Percentiles rank a stretch among this genome's conserved stretches.
phyloP scores from a whole-genome alignment of 2,329 filamentous ascomycete genomes.

The Metarhizium album region DNA sequence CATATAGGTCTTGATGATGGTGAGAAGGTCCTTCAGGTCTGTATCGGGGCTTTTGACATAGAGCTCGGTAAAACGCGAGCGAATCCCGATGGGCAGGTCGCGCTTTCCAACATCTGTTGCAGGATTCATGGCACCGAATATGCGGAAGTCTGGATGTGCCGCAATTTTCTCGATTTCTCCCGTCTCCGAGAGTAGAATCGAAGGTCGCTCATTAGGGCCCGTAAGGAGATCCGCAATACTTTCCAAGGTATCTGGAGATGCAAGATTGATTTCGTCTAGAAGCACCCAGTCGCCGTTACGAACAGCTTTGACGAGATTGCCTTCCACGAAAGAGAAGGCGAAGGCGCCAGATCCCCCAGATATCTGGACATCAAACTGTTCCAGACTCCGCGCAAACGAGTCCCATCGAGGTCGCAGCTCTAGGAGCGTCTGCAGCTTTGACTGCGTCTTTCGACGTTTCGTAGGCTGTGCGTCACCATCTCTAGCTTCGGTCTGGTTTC shows the following conservation, averaged over 20 bases:
- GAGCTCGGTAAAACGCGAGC: slow-evolving; percentile 89
- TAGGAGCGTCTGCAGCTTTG: slow-evolving; percentile 53
- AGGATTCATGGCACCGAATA: slow-evolving; percentile 98
- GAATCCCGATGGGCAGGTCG: slow-evolving; percentile 77
- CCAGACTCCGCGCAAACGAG: slow-evolving; percentile 61
- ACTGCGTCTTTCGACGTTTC: slow-evolving; percentile 57
- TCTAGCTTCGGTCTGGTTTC: slow-evolving; percentile 23
- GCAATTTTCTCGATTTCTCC: slow-evolving; percentile 84
- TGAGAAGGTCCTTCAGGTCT: slow-evolving; percentile 75
- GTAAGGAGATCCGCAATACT: slow-evolving; percentile 83
- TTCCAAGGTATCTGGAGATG: slow-evolving; percentile 87
- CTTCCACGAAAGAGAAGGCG: slow-evolving; percentile 92
- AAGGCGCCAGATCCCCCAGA: slow-evolving; percentile 63
- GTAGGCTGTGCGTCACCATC: slow-evolving; percentile 42
- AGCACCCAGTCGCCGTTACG: slow-evolving; percentile 95
- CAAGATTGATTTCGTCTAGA: slow-evolving; percentile 93
- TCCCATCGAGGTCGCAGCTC: slow-evolving; percentile 63
- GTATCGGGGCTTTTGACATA: slow-evolving; percentile 87
- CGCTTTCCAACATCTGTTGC: slow-evolving; percentile 96
- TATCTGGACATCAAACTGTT: slow-evolving; percentile 72
- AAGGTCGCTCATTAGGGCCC: slow-evolving; percentile 61
- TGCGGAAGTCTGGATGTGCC: slow-evolving; percentile 85
- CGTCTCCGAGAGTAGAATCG: slow-evolving; percentile 82
- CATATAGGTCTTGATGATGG: slow-evolving; percentile 82
- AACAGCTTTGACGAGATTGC: slow-evolving; percentile 91